These are phyloP conservation scores for Heliocybe sulcata DNA, from an alignment of 1,284 basidiomycete genomes.

Conservation along the genomic window DNA sequence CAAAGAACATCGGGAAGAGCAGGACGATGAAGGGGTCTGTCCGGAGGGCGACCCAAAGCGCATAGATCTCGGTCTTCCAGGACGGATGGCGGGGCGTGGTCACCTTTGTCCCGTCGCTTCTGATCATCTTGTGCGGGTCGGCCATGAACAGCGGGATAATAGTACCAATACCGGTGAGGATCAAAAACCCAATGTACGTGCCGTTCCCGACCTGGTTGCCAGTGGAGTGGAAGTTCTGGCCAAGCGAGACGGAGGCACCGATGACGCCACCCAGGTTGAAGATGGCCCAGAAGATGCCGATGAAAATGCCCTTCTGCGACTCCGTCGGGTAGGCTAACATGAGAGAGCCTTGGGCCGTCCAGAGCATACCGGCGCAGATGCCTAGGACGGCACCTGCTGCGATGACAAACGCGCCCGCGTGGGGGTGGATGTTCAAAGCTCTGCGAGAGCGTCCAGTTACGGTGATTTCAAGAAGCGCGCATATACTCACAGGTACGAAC, in stretches of 20 bases:
- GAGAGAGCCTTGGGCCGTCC: slow-evolving; percentile 79
- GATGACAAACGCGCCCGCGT: slow-evolving; percentile 61
- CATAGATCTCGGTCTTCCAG: slow-evolving; percentile 54
- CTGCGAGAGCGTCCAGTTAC: slow-evolving; percentile 24
- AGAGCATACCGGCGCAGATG: slow-evolving; percentile 78
- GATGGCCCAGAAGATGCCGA: slow-evolving; percentile 68
- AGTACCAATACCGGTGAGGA: slow-evolving; percentile 62
- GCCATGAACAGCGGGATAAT: slow-evolving; percentile 60
- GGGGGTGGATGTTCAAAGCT: slow-evolving; percentile 58
- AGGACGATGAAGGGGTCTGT: slow-evolving; percentile 44
- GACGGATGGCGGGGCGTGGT: slow-evolving; percentile 53
- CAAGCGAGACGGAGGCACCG: slow-evolving; percentile 53
- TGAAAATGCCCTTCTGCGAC: slow-evolving; percentile 70
- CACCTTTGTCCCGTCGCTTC: slow-evolving; percentile 69
- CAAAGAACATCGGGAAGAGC: slow-evolving; percentile 45
- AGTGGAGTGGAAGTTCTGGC: slow-evolving; percentile 38
- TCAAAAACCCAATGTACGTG: slow-evolving; percentile 8
- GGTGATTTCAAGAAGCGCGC: neutral
- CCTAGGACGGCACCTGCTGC: slow-evolving; percentile 77
- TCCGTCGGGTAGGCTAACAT: slow-evolving; percentile 76
- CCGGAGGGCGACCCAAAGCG: slow-evolving; percentile 39
- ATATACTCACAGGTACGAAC: slow-evolving; percentile 16
- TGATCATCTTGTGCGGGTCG: slow-evolving; percentile 58
- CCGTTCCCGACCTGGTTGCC: slow-evolving; percentile 19
- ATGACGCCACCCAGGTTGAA: slow-evolving; percentile 64